Base-by-base conservation (phyloP, 2,329 filamentous ascomycete species). In the Cladophialophora chaetospira region DNA sequence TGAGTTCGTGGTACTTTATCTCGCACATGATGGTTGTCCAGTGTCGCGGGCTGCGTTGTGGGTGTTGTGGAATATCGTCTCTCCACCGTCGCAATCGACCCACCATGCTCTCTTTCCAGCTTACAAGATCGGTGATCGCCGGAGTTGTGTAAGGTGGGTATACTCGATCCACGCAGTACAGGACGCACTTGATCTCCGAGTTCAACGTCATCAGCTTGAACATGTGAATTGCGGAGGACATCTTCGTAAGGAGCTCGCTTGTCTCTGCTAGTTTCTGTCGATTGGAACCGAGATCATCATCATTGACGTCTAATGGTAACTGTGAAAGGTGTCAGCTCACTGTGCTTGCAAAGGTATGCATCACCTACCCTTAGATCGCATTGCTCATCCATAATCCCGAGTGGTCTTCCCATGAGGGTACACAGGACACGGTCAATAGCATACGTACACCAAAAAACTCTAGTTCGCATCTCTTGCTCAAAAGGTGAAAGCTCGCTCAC, bases 1-100 rank as follows among this genome's bases (percentile, higher is more conserved):
- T 17, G 4, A 48, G 31, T 23, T 48, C 45, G 45, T 48, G 45
- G 45, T 48, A 48, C 31, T 48, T 48, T 15, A 48, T 48, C 17
- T 48, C 45, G 19, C 29, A 36, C 17, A 48, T 11, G 19, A 35
- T n/a, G 19, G 33, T 48, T 8, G 21, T n/a, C 5, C 17, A 36
- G 21, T 4, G 5, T 25, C 45, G 28, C 36, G 21, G 21, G 29
- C 45, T 48, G 17, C 29, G 28, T 25, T 35, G n/a, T 19, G 45
- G 45, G 8, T 48, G 45, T 33, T 15, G 45, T 13, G 45, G 45
- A 17, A 48, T 48, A n/a, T 48, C 45, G n/a, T 36, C 45, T 13
- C 36, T 48, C 45, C 45, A 48, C 21, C 25, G 17, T n/a, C 45
- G 45, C 3, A 48, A 19, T 35, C 45, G 29, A 26, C 36, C 28